A percentile compares a stretch with the other conserved stretches of the same genome.
Evolutionary conservation across 768 basidiomycete species (phyloP).

Genomic region (Pilatotrama ljubarskyi): DNA sequence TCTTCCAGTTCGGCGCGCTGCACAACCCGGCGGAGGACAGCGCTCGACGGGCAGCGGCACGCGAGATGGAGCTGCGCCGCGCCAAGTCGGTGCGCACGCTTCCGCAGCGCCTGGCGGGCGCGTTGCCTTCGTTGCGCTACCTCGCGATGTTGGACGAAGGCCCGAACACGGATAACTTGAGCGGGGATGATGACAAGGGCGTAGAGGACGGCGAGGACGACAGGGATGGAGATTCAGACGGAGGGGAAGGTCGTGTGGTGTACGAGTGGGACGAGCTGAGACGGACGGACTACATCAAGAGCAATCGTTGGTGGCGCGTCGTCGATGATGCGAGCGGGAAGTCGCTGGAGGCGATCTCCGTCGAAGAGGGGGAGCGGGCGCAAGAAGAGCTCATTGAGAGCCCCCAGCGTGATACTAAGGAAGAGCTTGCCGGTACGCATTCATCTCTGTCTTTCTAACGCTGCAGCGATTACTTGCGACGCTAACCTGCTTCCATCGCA

Average conservation of each 20-base stretch:
- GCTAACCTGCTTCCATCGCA: no score
- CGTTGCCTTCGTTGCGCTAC: constrained; percentile 3
- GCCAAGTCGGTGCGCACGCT: neutral
- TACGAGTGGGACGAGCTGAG: constrained; percentile 9
- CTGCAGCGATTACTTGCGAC: no score
- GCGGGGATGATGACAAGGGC: no score
- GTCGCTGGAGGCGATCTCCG: neutral
- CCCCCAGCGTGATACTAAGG: neutral
- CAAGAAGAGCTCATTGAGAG: neutral
- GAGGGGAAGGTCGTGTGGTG: no score
- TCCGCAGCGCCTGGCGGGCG: neutral
- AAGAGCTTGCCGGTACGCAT: no score
- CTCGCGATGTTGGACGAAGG: neutral
- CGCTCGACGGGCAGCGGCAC: neutral
- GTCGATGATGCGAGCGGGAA: neutral
- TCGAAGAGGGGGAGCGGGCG: neutral
- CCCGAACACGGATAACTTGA: neutral
- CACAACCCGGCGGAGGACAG: neutral
- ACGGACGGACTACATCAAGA: neutral
- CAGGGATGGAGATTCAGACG: no score
- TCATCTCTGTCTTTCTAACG: no score
- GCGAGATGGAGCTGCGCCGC: neutral
- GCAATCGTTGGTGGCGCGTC: neutral
- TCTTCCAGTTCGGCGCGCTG: neutral
- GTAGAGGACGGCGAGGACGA: neutral